Conservation (phyloP, 2,329 filamentous ascomycete species). For the Pseudogymnoascus sp. region DNA sequence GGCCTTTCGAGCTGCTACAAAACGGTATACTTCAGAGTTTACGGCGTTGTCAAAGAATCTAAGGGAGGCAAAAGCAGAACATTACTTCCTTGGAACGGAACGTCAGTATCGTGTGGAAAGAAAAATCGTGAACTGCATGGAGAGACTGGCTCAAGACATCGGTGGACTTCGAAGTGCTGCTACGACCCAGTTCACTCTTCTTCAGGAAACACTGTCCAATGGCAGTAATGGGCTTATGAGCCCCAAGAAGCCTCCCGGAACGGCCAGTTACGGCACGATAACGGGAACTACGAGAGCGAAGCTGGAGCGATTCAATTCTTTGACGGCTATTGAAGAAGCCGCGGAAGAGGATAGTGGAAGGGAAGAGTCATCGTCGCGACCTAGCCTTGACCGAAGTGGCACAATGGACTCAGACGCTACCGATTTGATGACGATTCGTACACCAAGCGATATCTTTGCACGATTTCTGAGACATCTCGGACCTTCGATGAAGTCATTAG, state of each 20-base stretch:
- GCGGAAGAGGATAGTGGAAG: conserved; percentile 47
- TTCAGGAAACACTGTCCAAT: conserved; percentile 50
- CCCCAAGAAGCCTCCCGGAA: neutral
- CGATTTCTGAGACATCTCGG: conserved; percentile 83
- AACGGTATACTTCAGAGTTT: conserved; percentile 59
- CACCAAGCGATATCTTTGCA: conserved; percentile 79
- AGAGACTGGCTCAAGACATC: conserved; percentile 77
- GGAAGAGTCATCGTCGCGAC: conserved; percentile 29
- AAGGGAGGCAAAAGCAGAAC: conserved; percentile 80
- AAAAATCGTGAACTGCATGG: conserved; percentile 73
- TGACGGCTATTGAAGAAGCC: conserved; percentile 56
- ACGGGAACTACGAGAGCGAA: conserved; percentile 31
- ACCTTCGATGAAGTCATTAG: conserved; percentile 93
- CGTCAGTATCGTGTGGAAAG: conserved; percentile 70
- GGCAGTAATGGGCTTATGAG: neutral
- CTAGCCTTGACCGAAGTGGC: conserved; percentile 1
- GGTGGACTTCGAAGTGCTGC: conserved; percentile 86
- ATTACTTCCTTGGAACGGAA: conserved; percentile 74
- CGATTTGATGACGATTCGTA: conserved; percentile 27
- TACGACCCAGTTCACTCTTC: conserved; percentile 75
- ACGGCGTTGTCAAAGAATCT: conserved; percentile 66
- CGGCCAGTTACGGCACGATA: neutral
- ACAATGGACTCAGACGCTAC: conserved; percentile 1
- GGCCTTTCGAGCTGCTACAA: conserved; percentile 53
- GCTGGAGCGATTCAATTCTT: conserved; percentile 36